A percentile compares a stretch with the other conserved stretches of the same genome.
phyloP scores from a whole-genome alignment of 2,329 filamentous ascomycete genomes.

The Aspergillus sp. region DNA sequence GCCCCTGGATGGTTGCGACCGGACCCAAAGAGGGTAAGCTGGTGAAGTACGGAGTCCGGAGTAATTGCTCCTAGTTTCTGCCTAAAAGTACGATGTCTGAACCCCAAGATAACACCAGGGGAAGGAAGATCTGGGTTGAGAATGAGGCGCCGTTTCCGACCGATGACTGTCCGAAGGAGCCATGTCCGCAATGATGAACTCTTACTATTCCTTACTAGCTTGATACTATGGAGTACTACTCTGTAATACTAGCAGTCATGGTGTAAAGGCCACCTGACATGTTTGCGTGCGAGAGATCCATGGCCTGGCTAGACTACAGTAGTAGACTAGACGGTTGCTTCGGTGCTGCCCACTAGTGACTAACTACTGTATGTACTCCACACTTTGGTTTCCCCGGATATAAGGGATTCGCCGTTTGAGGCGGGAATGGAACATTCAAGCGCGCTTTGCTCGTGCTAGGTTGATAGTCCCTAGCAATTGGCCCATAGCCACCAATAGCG shows the following conservation, averaged over 20 bases:
- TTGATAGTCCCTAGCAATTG: constrained; percentile 2
- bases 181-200: no score
- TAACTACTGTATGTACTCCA: background rate
- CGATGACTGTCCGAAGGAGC: background rate
- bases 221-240: no score
- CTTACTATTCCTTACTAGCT: no score
- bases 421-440: background rate
- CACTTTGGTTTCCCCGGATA: constrained; percentile 9
- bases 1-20: background rate
- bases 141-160: background rate
- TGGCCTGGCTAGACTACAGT: background rate
- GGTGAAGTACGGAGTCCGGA: background rate
- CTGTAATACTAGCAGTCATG: no score
- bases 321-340: background rate
- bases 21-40: background rate
- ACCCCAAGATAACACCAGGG: background rate
- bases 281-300: no score
- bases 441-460: background rate
- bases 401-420: background rate
- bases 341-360: background rate
- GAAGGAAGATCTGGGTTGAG: background rate
- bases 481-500: background rate
- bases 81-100: background rate
- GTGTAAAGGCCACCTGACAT: background rate
- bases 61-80: background rate